These are phyloP conservation scores for Thielaviopsis populi DNA, from an alignment of 2,329 filamentous ascomycete genomes.

Conservation along the genomic window DNA sequence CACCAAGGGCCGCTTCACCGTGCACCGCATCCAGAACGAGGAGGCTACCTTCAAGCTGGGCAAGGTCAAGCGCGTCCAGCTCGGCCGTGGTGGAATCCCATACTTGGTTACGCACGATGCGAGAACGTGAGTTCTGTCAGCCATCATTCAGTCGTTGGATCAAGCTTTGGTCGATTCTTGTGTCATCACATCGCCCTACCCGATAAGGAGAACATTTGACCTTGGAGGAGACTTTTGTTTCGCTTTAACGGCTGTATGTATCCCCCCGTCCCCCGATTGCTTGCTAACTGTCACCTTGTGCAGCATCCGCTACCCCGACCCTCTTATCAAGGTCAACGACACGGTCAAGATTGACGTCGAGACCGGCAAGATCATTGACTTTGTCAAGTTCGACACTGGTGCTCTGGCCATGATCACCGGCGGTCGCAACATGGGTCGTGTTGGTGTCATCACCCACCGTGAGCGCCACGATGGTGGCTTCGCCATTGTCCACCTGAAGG, in stretches of 20 bases:
- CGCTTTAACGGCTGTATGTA: conserved; percentile 41
- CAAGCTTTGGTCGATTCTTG: conserved; percentile 78
- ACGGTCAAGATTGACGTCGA: conserved; percentile 97
- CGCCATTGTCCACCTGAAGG: conserved; percentile 99
- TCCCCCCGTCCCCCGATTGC: conserved; percentile 19
- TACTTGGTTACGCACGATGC: conserved; percentile 99
- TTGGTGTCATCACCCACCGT: conserved; percentile 99
- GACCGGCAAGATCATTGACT: conserved; percentile 96
- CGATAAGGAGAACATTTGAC: conserved; percentile 15
- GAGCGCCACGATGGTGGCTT: conserved; percentile 99
- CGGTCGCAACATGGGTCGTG: conserved; percentile 99
- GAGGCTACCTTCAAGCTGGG: conserved; percentile 99
- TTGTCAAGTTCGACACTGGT: conserved; percentile 97
- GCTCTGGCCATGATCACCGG: conserved; percentile 96
- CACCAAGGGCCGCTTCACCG: conserved; percentile 99
- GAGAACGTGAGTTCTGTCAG: conserved; percentile 96
- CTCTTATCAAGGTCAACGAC: conserved; percentile 98
- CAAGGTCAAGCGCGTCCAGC: conserved; percentile 99
- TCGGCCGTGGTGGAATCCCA: conserved; percentile 99
- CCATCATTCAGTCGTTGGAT: conserved; percentile 99
- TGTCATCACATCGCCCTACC: conserved; percentile 13
- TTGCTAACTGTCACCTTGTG: conserved; percentile 27
- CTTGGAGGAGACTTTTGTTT: conserved; percentile 24
- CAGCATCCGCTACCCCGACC: conserved; percentile 99
- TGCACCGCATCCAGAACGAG: conserved; percentile 97